Base-by-base conservation (phyloP, 148 eudicot species). In the Diospyros kaki region DNA sequence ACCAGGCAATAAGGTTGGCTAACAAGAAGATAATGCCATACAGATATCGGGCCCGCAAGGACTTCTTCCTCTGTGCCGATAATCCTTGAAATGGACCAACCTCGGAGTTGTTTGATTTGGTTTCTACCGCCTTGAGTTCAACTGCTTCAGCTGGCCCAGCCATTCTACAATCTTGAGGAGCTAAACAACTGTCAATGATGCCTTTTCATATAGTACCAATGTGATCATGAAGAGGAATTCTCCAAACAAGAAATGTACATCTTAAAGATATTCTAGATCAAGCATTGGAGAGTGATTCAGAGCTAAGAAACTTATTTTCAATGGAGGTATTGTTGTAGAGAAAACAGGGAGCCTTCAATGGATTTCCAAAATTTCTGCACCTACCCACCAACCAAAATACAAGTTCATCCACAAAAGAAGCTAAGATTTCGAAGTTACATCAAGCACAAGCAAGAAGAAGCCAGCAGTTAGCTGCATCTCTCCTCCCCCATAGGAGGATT, bases 1-100 rank as follows among this genome's bases (percentile, higher is more conserved):
- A 74, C 98, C 98, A 94, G 64, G 93, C 96, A 44, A 85, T 55
- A 40, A 94, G 87, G 75, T 89, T 92, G 5, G 84, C 89, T 51
- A 85, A 61, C 83, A 90, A 79, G 81, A 94, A 94, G 58, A 94
- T 79, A 64, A 84, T 79, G 54, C 98, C 94, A 76, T 92, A 94
- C 71, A 76, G 87, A 76, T 81, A 94, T 4, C 98, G 92, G 41
- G 90, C 93, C 81, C 88, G 85, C 69, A 90, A 66, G 52, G 98
- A 86, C 78, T 78, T 84, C 43, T 79, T 84, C 80, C 64, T 90
- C 60, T 80, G 78, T 4, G 70, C 71, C 3, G 74, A 79, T 56
- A 75, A 56, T 73, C 83, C 85, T 79, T 74, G 83, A 71, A 67
- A 71, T 44, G 75, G 85, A 51, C 78, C 81, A 58, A 72, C 76